Evolutionary conservation across 805 yeast genomes (phyloP).

Genomic region (Teunomyces tritomae): DNA sequence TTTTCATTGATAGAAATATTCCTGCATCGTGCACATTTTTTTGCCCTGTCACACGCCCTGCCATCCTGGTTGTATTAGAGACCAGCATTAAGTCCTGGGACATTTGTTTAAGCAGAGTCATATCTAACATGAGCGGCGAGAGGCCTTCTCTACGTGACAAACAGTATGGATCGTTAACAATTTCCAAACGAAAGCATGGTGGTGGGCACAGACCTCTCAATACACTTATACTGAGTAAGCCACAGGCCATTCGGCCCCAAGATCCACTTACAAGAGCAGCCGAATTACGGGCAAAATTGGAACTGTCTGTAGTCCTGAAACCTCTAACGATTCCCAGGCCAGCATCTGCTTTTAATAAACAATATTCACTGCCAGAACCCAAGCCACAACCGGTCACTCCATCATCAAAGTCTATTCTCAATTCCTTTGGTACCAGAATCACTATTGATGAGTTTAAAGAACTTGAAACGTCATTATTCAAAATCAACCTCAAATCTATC

Average conservation of each 20-base stretch:
- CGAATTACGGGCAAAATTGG: not conserved
- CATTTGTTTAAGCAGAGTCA: too few relatives aligned
- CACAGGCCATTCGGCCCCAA: conserved; percentile 1
- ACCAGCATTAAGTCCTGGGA: too few relatives aligned
- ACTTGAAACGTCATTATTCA: not conserved
- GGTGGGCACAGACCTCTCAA: conserved; percentile 8
- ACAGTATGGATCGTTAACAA: conserved; percentile 1
- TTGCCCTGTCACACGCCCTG: conserved; percentile 8
- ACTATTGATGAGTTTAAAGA: not conserved
- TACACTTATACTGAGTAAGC: not conserved
- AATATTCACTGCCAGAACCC: not conserved
- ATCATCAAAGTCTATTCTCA: not conserved
- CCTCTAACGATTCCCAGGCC: not conserved
- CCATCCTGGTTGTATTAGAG: not conserved
- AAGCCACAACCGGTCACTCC: not conserved
- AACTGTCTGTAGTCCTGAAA: not conserved
- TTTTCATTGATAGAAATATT: not conserved
- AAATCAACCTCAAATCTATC: not conserved
- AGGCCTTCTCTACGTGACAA: conserved; percentile 4
- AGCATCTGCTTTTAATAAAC: too few relatives aligned
- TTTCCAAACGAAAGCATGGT: conserved; percentile 5
- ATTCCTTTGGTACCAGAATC: not conserved
- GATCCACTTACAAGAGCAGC: conserved; percentile 1
- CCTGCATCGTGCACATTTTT: not conserved
- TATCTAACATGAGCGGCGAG: conserved; percentile 1